Evolutionary conservation across 2,329 filamentous ascomycete genomes (phyloP), one percentile per base, ranked within the genome.

Genomic region (Diaporthe sp.): DNA sequence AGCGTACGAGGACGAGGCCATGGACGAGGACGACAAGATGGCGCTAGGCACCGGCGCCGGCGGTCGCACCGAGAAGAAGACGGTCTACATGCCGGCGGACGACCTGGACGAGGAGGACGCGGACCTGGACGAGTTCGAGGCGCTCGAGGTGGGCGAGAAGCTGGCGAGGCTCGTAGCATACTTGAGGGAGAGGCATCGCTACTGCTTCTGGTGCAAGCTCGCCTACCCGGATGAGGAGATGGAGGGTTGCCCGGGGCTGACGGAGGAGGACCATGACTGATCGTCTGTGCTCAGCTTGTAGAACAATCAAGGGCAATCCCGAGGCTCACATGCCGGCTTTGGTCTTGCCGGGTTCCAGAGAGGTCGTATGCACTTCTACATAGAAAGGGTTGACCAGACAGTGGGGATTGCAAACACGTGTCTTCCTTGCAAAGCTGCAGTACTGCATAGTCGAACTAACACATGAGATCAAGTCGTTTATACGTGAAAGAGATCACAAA

Each of bases 131-230:
- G 92, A 91, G 74, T 98, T 98, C 80, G 92, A 95, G 80, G 90
- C 89, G 2, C 85, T 96, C 60, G 90, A 92, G 31, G 87, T 91
- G 2, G 86, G 86, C 1, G 93, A 97, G 80, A 90, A 91, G 78
- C 85, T 98, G 77, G 85, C 87, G 12, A 91, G 87, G 79, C 83
- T 97, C 20, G 89, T 98, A 13, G 83, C 85, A 25, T 92, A 94
- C 83, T 83, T 99, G 72, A 90, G 97, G 51, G 87, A 91, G 67
- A 90, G 90, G 81, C 91, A 95, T 81, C 85, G 88, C 60, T 99
- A 99, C 82, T 99, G 97, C 85, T 98, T 98, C 82, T 99, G 96
- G 94, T 99, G 97, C 85, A 98, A 98, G 83, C 94, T 90, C 84
- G 87, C 87, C 71, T 99, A 98, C 82, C 90, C 92, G 0, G 92